Base-by-base conservation (phyloP, 495 filamentous ascomycete species). In the Aspergillus cavernicola region DNA sequence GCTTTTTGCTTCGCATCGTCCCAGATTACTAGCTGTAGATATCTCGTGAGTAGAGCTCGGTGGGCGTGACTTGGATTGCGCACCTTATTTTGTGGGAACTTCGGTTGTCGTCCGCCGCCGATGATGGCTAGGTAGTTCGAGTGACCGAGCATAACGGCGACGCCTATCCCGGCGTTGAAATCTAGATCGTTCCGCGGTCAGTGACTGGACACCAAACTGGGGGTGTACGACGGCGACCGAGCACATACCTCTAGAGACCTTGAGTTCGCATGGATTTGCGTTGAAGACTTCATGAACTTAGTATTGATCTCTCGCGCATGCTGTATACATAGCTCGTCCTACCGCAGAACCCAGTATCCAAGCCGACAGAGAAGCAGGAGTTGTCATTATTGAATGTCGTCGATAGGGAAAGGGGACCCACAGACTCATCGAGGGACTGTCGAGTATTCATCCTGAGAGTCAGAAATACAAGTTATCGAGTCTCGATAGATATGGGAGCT, bases 81-180 rank as follows among this genome's bases (percentile, higher is more conserved):
- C 60, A 86, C 91, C 72, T 95, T 96, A 72, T 95, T 95, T 56
- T 84, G 82, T 0, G 90, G 85, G 60, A 89, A 93, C 58, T 92
- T 92, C 37, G 92, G 90, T 53, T 85, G 82, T 58, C 79, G 86
- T 33, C 93, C 92, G 50, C 93, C 93, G 49, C 92, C 91, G 23
- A 96, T 89, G 23, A 96, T 82, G 18, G 89, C 93, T 19, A 97
- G 75, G 65, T 87, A 95, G 69, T 92, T 93, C 43, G 87, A 85
- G 58, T 87, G 85, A 49, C 88, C 88, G 50, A 96, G 85, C 89
- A 96, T 95, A 66, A 88, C 85, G 12, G 84, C 91, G 29, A 88
- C 69, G 16, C 87, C 89, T 36, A 97, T 83, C 15, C 92, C 91
- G 23, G 85, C 89, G 64, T 88, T 88, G 73, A 95, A 87, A 58